Percentiles rank a stretch among this genome's conserved stretches.
Evolutionary conservation across 1,139 yeast species (phyloP).

Genomic region (Kurtzmaniella quercitrusa): DNA sequence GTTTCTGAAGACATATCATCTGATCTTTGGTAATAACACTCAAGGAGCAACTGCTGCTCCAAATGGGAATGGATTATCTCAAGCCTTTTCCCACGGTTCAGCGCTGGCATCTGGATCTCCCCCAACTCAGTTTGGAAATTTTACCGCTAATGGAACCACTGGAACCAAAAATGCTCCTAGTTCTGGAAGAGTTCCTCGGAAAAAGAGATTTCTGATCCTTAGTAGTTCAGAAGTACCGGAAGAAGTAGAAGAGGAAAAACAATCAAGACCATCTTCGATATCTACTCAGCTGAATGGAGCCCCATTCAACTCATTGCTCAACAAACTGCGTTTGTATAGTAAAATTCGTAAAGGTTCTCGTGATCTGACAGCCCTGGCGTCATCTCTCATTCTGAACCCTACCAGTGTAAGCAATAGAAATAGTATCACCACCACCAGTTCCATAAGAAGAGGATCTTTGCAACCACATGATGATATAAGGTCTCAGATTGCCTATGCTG

Average conservation of each 20-base stretch:
- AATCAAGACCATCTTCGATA: not conserved
- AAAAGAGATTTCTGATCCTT: constrained; percentile 7
- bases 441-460: constrained; percentile 22
- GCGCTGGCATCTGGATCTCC: not conserved
- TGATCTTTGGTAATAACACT: constrained; percentile 11
- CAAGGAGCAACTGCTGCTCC: not conserved
- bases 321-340: constrained; percentile 36
- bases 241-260: constrained; percentile 18
- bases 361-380: constrained; percentile 32
- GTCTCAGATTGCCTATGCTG: constrained; percentile 4
- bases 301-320: constrained; percentile 26
- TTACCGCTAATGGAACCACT: not conserved
- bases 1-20: constrained; percentile 16
- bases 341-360: constrained; percentile 33
- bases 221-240: not conserved
- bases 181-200: constrained; percentile 5
- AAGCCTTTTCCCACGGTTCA: not conserved
- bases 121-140: not conserved
- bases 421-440: constrained; percentile 21
- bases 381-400: constrained; percentile 22
- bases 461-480: constrained; percentile 5
- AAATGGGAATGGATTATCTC: not conserved
- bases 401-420: constrained; percentile 21
- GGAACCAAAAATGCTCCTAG: not conserved
- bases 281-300: constrained; percentile 15